A percentile compares a stretch with the other conserved stretches of the same genome.
Evolutionary conservation across 2,329 filamentous ascomycete species (phyloP).

Genomic region (Neocucurbitaria cava): DNA sequence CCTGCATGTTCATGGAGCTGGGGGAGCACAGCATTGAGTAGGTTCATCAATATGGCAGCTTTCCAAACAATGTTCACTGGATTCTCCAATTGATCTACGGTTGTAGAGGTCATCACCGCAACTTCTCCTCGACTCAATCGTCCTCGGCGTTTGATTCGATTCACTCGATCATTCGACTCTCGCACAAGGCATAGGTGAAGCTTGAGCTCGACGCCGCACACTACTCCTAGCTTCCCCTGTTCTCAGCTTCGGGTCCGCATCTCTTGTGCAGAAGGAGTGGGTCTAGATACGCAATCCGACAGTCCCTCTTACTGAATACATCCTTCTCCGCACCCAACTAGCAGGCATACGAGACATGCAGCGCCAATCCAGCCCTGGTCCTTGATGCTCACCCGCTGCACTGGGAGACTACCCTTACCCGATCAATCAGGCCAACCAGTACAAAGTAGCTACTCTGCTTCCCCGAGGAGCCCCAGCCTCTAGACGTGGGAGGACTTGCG

Average conservation of each 20-base stretch:
- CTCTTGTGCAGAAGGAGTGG: slow-evolving; percentile 20
- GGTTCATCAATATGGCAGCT: background rate
- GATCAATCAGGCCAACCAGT: slow-evolving; percentile 31
- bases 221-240: background rate
- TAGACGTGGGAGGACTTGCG: slow-evolving; percentile 29
- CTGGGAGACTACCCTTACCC: slow-evolving; percentile 24
- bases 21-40: slow-evolving; percentile 17
- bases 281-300: slow-evolving; percentile 19
- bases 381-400: slow-evolving; percentile 26
- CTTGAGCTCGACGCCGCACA: slow-evolving; percentile 8
- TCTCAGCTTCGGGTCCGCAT: slow-evolving; percentile 36
- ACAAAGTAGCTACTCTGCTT: slow-evolving; percentile 10
- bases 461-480: slow-evolving; percentile 8
- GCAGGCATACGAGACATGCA: slow-evolving; percentile 21
- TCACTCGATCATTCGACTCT: background rate
- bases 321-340: slow-evolving; percentile 35
- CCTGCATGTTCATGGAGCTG: slow-evolving; percentile 11
- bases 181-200: slow-evolving; percentile 7
- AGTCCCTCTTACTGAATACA: slow-evolving; percentile 18
- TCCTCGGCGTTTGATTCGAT: background rate
- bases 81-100: background rate
- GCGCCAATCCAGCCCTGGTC: slow-evolving; percentile 24
- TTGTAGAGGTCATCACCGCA: background rate
- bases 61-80: background rate
- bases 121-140: background rate